Conservation (phyloP, 1,284 basidiomycete species). For the Boletellus dicymbophilus region DNA sequence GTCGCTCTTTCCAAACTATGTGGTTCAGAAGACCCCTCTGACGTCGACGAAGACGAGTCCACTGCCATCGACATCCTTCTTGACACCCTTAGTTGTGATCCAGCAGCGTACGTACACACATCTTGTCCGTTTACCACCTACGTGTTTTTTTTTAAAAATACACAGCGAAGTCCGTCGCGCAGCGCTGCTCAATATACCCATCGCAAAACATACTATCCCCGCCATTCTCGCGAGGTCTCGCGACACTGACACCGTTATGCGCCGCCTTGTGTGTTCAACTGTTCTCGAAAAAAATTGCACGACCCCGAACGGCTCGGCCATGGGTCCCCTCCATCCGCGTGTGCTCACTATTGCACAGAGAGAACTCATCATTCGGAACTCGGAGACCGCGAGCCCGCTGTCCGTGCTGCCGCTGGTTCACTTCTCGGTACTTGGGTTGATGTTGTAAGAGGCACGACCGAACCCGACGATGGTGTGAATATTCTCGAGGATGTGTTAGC, state of each 20-base stretch:
- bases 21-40: slow-evolving; percentile 72
- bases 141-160: neutral
- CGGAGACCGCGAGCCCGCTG: slow-evolving; percentile 85
- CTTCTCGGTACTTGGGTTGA: slow-evolving; percentile 83
- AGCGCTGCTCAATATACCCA: slow-evolving; percentile 78
- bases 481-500: slow-evolving; percentile 53
- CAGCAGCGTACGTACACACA: slow-evolving; percentile 69
- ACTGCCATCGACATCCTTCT: slow-evolving; percentile 71
- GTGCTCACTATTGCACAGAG: slow-evolving; percentile 76
- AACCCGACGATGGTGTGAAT: slow-evolving; percentile 42
- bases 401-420: slow-evolving; percentile 78
- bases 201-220: slow-evolving; percentile 62
- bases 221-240: slow-evolving; percentile 80
- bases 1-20: slow-evolving; percentile 86
- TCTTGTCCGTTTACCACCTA: neutral
- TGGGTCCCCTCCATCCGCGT: slow-evolving; percentile 66
- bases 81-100: slow-evolving; percentile 75
- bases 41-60: slow-evolving; percentile 65
- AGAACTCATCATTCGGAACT: slow-evolving; percentile 78
- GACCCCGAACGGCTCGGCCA: slow-evolving; percentile 25
- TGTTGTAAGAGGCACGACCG: slow-evolving; percentile 49
- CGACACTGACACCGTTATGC: slow-evolving; percentile 83
- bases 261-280: slow-evolving; percentile 79
- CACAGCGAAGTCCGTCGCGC: slow-evolving; percentile 89
- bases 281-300: slow-evolving; percentile 45